A percentile compares a stretch with the other conserved stretches of the same genome.
Conservation (phyloP, 2,329 filamentous ascomycete species). For the Tolypocladium capitatum region DNA sequence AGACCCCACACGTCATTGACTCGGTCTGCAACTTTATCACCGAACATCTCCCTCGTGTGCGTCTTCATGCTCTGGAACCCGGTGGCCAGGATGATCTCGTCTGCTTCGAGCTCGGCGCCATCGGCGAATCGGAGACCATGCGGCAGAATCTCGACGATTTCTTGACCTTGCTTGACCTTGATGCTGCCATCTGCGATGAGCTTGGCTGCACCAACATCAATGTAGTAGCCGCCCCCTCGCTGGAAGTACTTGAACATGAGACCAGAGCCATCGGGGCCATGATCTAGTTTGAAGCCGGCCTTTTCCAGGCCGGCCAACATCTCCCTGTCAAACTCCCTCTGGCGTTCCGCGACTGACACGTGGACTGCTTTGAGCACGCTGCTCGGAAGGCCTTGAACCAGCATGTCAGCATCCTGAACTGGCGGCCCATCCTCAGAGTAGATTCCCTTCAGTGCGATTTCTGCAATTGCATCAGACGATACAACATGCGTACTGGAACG, state of each 20-base stretch:
- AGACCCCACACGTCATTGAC: constrained; percentile 50
- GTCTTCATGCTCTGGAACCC: constrained; percentile 58
- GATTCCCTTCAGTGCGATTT: constrained; percentile 38
- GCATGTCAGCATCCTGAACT: constrained; percentile 52
- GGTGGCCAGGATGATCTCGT: constrained; percentile 51
- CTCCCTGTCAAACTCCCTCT: constrained; percentile 23
- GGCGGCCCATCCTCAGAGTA: constrained; percentile 41
- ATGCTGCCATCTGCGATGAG: constrained; percentile 52
- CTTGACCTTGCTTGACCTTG: constrained; percentile 45
- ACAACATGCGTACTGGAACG: constrained; percentile 53
- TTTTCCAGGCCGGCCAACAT: constrained; percentile 31
- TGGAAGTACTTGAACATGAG: constrained; percentile 51
- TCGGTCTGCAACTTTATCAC: constrained; percentile 43
- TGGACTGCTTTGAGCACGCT: constrained; percentile 49
- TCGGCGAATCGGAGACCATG: constrained; percentile 36
- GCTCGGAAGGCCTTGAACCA: constrained; percentile 41
- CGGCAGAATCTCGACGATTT: constrained; percentile 36
- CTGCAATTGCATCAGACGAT: constrained; percentile 36
- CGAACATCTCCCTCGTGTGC: constrained; percentile 47
- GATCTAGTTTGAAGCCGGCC: constrained; percentile 48
- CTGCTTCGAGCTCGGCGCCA: constrained; percentile 41
- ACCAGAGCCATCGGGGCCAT: constrained; percentile 41
- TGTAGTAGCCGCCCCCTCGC: constrained; percentile 56
- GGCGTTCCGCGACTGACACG: constrained; percentile 22
- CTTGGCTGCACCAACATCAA: constrained; percentile 51